Evolutionary conservation across 2,329 filamentous ascomycete genomes (phyloP), one percentile per base, ranked within the genome.

Genomic region (Talaromyces rugulosus): DNA sequence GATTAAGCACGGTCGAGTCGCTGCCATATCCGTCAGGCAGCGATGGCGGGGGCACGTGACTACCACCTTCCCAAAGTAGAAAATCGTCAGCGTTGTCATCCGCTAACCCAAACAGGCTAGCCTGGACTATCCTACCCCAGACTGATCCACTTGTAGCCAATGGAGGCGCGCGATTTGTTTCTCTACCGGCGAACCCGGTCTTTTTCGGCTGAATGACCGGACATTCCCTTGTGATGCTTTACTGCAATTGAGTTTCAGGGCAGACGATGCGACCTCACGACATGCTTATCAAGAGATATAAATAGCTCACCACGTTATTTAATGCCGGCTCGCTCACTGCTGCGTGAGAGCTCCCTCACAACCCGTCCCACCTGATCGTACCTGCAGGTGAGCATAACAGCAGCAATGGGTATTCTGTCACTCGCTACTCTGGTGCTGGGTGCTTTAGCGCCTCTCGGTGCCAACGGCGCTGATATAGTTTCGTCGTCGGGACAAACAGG

Each of bases 401-500:
- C 18, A 51, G 28, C 50, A 53, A 53, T 53, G 50, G 50, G 50
- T 4, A 23, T 53, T 53, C 50, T 53, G 16, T 28, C 50, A 53
- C 27, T 30, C 2, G 50, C 50, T 53, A 53, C 50, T 31, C 50
- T 53, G 12, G 44, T 57, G 28, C 56, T 44, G 6, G 33, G 47
- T 5, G 33, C 34, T 28, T 16, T 47, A 40, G 59, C 59, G 12
- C 28, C 54, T 51, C 47, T 61, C 14, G 18, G 30, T n/a, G 23
- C 8, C n/a, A 34, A 36, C 5, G 50, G 55, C 27, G 28, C 31
- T 53, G 31, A 33, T 8, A 65, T 71, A 14, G 66, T 72, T 5
- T 65, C 68, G 3, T 58, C 59, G 0, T 60, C 73, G 5, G 73
- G 74, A 16, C 67, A 74, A 16, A 66, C 50, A 4, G 61, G 62